Conservation (phyloP, 331 rosid genomes). For the Telfairia occidentalis region DNA sequence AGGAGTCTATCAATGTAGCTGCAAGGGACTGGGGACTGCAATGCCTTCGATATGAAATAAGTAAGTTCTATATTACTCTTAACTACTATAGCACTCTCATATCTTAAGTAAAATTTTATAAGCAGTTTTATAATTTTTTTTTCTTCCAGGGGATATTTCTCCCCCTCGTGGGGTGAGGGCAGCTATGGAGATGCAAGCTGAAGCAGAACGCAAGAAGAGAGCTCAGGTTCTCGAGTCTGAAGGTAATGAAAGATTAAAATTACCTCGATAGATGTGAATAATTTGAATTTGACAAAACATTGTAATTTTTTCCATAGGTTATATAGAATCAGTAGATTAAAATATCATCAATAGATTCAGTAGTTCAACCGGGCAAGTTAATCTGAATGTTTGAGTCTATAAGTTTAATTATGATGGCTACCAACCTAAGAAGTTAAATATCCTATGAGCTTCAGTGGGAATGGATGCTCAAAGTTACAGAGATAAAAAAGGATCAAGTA, state of each 20-base stretch:
- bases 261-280: not conserved
- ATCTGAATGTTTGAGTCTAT: not conserved
- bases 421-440: not conserved
- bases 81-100: not conserved
- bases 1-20: conserved; percentile 84
- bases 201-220: conserved; percentile 93
- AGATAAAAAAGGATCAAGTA: not conserved
- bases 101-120: not conserved
- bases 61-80: conserved; percentile 30
- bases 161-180: conserved; percentile 96
- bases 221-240: conserved; percentile 96
- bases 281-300: conserved; percentile 6
- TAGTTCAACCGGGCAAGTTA: not conserved
- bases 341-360: not conserved
- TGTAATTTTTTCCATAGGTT: not conserved
- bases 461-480: not conserved
- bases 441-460: not conserved
- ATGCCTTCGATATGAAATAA: conserved; percentile 94
- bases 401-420: not conserved
- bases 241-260: conserved; percentile 31
- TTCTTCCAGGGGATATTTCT: conserved; percentile 76
- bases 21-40: conserved; percentile 83
- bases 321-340: not conserved
- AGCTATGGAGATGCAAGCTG: conserved; percentile 99
- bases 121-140: conserved; percentile 9